Base-by-base conservation (phyloP, 208 protist species). In the Endotrypanum monterogeii region DNA sequence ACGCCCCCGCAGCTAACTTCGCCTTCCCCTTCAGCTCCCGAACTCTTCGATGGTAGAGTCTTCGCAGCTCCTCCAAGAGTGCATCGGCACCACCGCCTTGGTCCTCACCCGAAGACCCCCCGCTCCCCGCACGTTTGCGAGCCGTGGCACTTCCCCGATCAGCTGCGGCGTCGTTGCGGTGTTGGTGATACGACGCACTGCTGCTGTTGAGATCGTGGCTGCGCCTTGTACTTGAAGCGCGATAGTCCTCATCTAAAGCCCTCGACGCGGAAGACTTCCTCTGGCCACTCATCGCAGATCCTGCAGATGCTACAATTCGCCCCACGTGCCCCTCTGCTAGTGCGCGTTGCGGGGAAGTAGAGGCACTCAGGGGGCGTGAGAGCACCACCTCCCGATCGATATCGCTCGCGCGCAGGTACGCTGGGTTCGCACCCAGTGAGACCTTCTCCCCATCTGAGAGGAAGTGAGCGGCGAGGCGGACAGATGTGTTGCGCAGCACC, bases 381-480 rank as follows among this genome's bases (percentile, higher is more conserved):
- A 37, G 25, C 25, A 61, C 52, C 41, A 75, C 66, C 37, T 83
- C 73, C 8, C 72, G 71, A 50, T 82, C 70, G 37, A 91, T 77
- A 50, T 89, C 87, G 9, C 88, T 82, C 35, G 84, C 74, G 4
- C 71, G 88, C 35, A 96, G 71, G 44, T 92, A 87, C 35, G 75
- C 80, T 8, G 92, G 92, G 67, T 96, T 83, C 14, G 87, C 81
- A 11, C 92, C 92, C 87, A 96, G 87, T 37, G 88, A 83, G 20
- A 76, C 68, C 81, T 94, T 96, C 74, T 96, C 92, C 18, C 73
- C 77, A 67, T 96, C 92, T 3, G 87, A 84, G 1, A 96, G 67
- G 52, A 88, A 89, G 74, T 93, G 80, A 3, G 92, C 89, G n/a
- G 89, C 88, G 65, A 96, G 91, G 44, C 84, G 83, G 46, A 96